Evolutionary conservation across 106 monocot species (phyloP), one percentile per base, ranked within the genome.

Genomic region (Iris macrosiphon): DNA sequence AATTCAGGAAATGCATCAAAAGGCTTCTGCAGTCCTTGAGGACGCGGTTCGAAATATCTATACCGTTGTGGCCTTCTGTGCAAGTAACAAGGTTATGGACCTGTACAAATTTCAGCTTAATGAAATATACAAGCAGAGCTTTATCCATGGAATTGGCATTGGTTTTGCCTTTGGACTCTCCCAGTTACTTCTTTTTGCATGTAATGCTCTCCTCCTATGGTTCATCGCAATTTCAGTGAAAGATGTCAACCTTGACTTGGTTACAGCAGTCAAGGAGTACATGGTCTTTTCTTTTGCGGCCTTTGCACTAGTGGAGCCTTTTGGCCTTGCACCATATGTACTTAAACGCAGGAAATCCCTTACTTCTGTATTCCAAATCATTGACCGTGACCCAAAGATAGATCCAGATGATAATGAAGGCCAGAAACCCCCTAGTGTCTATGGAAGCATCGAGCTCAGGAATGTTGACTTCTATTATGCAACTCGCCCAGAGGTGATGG

Each of bases 21-120:
- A 90, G 49, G 95, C 95, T 17, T 96, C 95, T 32, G 51, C 80
- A 45, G 86, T 96, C 32, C 95, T 96, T 44, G 95, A 96, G 66
- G 89, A 96, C 72, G 89, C 95, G 46, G 95, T 96, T 40, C 79
- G 83, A 59, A 96, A 96, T 65, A 96, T 96, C 24, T 96, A 96
- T 28, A 96, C 95, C 8, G 95, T 96, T 40, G 96, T 96, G 30
- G 89, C 90, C n/a, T 96, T 82, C 61, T 90, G 90, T 70, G 89
- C 96, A 24, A 89, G 89, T 23, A 83, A 87, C 72, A 90, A 96
- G 59, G 77, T 96, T 25, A 90, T 86, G 82, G 82, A 89, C 45
- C 68, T 96, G n/a, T 96, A 96, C 53, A 72, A 69, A 47, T 34
- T 72, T 37, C 90, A 96, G 52, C 81, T 96, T 7, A 17, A 45